A percentile compares a stretch with the other conserved stretches of the same genome.
Conservation (phyloP, 179 eudicot genomes). For the Beta lomatogona region DNA sequence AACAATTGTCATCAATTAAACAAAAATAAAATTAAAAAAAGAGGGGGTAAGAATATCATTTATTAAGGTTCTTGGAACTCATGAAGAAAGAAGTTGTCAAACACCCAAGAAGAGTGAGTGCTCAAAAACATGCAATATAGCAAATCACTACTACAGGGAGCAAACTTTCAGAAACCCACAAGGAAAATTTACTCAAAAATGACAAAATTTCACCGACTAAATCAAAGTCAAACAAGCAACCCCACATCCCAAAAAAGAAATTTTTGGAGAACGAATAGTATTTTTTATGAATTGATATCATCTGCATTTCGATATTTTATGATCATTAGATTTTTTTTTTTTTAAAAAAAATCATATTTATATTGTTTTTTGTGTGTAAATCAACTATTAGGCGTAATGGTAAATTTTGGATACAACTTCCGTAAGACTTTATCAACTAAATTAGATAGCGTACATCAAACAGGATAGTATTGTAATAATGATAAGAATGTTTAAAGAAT, state of each 20-base stretch:
- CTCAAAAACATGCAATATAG: constrained; percentile 31
- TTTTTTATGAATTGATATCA: too few species aligned
- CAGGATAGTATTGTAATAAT: too few species aligned
- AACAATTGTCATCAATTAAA: neutral
- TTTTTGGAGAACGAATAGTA: too few species aligned
- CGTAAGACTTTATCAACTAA: too few species aligned
- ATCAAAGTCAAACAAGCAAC: constrained; percentile 22
- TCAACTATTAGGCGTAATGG: too few species aligned
- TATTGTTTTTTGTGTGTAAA: too few species aligned
- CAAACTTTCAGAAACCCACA: constrained; percentile 13
- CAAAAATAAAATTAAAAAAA: neutral
- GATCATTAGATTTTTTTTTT: too few species aligned
- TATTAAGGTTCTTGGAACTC: constrained; percentile 36
- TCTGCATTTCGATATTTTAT: neutral
- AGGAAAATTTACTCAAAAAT: constrained; percentile 26
- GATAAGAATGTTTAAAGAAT: neutral
- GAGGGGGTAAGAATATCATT: constrained; percentile 8
- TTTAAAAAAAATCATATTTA: too few species aligned
- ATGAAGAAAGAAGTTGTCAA: constrained; percentile 23
- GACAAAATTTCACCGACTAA: constrained; percentile 40
- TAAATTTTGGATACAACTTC: too few species aligned
- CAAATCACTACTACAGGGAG: constrained; percentile 5
- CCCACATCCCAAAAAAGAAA: neutral
- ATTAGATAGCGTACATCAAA: too few species aligned
- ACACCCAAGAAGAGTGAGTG: constrained; percentile 26